phyloP scores from a whole-genome alignment of 2,329 filamentous ascomycete species.

The Juglanconis juglandina region DNA sequence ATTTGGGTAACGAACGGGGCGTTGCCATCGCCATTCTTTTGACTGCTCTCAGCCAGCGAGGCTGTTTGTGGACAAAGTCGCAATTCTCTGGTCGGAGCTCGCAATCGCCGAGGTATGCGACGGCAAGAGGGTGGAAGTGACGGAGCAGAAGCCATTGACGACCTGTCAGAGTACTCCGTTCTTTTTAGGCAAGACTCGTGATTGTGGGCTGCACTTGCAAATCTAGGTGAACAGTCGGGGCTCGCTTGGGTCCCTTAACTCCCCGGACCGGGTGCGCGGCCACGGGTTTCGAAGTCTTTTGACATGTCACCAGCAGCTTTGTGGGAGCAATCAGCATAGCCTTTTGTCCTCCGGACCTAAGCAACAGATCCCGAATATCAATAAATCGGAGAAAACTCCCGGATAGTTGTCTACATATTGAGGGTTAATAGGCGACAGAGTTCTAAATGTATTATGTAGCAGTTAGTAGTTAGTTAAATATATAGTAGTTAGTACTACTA shows the following conservation, averaged over 20 bases:
- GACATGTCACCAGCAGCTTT: not conserved
- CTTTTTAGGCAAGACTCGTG: slow-evolving; percentile 2
- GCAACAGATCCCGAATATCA: not conserved
- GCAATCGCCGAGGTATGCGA: slow-evolving; percentile 2
- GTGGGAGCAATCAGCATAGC: not conserved
- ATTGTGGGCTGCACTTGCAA: not conserved
- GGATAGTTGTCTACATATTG: no score
- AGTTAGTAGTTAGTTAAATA: no score
- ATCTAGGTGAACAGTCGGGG: not conserved
- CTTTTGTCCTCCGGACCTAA: not conserved
- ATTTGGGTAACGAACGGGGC: not conserved
- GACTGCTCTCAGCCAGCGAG: not conserved
- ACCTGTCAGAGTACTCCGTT: not conserved
- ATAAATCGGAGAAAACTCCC: no score
- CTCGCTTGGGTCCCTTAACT: slow-evolving; percentile 5
- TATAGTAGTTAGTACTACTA: no score
- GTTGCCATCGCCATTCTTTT: slow-evolving; percentile 9
- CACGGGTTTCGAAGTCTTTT: not conserved
- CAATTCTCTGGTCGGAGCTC: slow-evolving; percentile 5
- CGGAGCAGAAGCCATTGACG: not conserved
- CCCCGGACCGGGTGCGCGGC: slow-evolving; percentile 3
- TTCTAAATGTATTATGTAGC: no score
- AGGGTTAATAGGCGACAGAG: no score
- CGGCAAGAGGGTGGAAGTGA: not conserved
- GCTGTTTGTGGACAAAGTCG: not conserved